Base-by-base conservation (phyloP, 345 rosid genomes). In the Mallotus nudiflorus region DNA sequence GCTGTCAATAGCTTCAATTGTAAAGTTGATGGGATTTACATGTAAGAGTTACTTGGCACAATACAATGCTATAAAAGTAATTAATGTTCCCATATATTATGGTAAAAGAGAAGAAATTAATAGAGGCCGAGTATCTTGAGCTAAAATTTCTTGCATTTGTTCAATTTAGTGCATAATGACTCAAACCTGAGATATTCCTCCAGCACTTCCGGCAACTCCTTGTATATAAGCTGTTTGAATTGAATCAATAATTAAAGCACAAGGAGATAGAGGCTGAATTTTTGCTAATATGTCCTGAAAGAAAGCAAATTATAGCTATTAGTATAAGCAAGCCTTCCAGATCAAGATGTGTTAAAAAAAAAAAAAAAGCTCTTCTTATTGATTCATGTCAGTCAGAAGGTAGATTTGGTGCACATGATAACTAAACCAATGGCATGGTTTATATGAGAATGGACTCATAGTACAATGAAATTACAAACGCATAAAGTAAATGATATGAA, bases 181-280 rank as follows among this genome's bases (percentile, higher is more conserved):
- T 59, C 62, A 28, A 66, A 94, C 98, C 97, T 91, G 97, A n/a
- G 80, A 46, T 68, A 90, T 63, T 48, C 95, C 95, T 70, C 98
- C 97, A 56, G 98, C 95, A 75, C 93, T 90, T 82, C 98, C 98
- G 69, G 82, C 66, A 67, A 87, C 91, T 18, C 86, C 91, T 69
- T 83, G 82, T 62, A 94, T 78, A 84, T 88, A 94, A 65, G 87
- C 92, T 4, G 97, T 94, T 76, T 91, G 98, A 84, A 94, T 86
- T 53, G 98, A 91, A 82, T 94, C 97, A 57, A 94, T 75, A 71
- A 94, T 77, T 70, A 90, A 75, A 73, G 91, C 95, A 62, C 89
- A 78, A 14, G 97, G 96, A 50, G 86, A 87, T 39, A 90, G 85
- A 53, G 51, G 81, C 65, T 82, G 95, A 69, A 83, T 81, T 73